Evolutionary conservation across 108 stramenopile genomes (phyloP).

Genomic region (Nitzschia sp.): DNA sequence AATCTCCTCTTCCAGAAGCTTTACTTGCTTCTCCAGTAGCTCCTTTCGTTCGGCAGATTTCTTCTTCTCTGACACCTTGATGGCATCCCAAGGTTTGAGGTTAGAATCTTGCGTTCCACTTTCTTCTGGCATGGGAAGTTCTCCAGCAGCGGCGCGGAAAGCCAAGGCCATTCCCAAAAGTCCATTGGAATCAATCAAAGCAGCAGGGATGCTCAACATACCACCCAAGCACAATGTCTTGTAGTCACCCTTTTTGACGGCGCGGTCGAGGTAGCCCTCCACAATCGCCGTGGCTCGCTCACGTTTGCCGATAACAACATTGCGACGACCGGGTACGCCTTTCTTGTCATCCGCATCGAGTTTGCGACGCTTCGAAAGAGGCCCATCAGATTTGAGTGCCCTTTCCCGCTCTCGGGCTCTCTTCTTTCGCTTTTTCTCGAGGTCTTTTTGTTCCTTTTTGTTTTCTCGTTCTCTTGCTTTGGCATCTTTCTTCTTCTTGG

Average conservation of each 20-base stretch:
- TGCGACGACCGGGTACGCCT: constrained; percentile 25
- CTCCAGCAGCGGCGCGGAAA: constrained; percentile 82
- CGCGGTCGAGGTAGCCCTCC: constrained; percentile 65
- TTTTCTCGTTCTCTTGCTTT: constrained; percentile 47
- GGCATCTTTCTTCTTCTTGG: constrained; percentile 35
- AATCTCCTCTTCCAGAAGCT: constrained; percentile 46
- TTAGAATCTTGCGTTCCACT: constrained; percentile 40
- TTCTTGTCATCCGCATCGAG: constrained; percentile 30
- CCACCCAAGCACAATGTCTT: constrained; percentile 49
- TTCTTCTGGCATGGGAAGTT: constrained; percentile 63
- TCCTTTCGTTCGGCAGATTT: constrained; percentile 45
- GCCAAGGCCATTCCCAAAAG: constrained; percentile 83
- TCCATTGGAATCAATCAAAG: constrained; percentile 67
- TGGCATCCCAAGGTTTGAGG: constrained; percentile 66
- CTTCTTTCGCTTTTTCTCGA: constrained; percentile 68
- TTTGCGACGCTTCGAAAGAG: constrained; percentile 53
- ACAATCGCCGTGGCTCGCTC: constrained; percentile 73
- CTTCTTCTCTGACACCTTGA: constrained; percentile 54
- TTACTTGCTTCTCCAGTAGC: constrained; percentile 42
- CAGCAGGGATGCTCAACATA: constrained; percentile 51
- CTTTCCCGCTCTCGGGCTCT: constrained; percentile 69
- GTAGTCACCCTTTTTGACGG: constrained; percentile 42
- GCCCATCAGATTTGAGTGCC: constrained; percentile 47
- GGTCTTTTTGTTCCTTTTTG: constrained; percentile 58
- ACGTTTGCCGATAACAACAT: constrained; percentile 51